phyloP scores from a whole-genome alignment of 2,329 filamentous ascomycete species.

The Monosporascus sp. region DNA sequence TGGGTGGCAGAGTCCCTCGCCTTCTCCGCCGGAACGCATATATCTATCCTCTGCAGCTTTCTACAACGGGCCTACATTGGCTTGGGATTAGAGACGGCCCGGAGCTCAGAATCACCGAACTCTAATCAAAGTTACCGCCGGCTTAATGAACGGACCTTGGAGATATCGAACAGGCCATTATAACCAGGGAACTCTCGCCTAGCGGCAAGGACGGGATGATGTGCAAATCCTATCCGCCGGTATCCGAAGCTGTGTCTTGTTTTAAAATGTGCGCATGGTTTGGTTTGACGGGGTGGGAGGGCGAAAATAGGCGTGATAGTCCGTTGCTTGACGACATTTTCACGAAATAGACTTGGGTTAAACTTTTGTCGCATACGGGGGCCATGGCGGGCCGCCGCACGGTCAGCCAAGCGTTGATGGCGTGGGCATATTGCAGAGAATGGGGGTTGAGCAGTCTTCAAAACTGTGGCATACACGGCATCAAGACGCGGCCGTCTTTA shows the following conservation, averaged over 20 bases:
- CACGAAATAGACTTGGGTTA: slow-evolving; percentile 13
- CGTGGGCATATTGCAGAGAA: background rate
- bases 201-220: background rate
- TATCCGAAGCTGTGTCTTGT: background rate
- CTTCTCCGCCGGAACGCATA: slow-evolving; percentile 22
- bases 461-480: background rate
- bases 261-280: slow-evolving; percentile 2
- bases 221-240: background rate
- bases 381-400: background rate
- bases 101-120: background rate
- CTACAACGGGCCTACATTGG: background rate
- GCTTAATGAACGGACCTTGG: background rate
- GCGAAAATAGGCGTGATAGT: slow-evolving; percentile 3
- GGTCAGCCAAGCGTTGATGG: background rate
- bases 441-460: background rate
- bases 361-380: background rate
- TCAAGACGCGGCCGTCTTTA: background rate
- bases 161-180: background rate
- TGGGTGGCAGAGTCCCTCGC: slow-evolving; percentile 30
- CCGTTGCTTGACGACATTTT: background rate
- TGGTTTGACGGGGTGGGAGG: slow-evolving; percentile 6
- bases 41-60: slow-evolving; percentile 19
- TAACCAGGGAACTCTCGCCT: background rate
- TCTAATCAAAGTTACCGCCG: background rate
- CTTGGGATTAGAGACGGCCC: background rate